phyloP scores from a whole-genome alignment of 2,329 filamentous ascomycete species.

The Aureobasidium uvarum region DNA sequence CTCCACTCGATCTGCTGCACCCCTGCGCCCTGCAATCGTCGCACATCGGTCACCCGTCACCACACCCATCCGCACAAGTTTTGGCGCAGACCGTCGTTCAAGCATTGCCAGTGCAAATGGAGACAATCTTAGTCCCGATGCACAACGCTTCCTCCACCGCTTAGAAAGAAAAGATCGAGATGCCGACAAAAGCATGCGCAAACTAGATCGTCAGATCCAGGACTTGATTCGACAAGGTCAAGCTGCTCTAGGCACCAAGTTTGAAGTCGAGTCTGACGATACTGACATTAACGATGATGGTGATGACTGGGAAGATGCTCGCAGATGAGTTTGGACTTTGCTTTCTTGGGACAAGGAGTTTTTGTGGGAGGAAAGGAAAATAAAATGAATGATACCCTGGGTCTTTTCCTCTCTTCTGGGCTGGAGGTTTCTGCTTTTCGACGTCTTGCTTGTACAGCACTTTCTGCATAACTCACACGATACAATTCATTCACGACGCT shows the following conservation, averaged over 20 bases:
- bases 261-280: slow-evolving; percentile 40
- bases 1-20: neutral
- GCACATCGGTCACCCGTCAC: neutral
- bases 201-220: slow-evolving; percentile 74
- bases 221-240: slow-evolving; percentile 88
- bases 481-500: neutral
- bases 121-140: slow-evolving; percentile 57
- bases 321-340: neutral
- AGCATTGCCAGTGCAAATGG: slow-evolving; percentile 8
- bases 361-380: neutral
- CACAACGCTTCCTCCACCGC: slow-evolving; percentile 69
- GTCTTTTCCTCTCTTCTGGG: neutral
- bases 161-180: slow-evolving; percentile 71
- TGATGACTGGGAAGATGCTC: slow-evolving; percentile 25
- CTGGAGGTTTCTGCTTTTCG: neutral
- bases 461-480: neutral
- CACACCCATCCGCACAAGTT: neutral
- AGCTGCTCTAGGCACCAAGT: slow-evolving; percentile 67
- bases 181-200: slow-evolving; percentile 73
- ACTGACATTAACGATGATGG: slow-evolving; percentile 32
- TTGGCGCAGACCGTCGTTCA: neutral
- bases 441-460: neutral
- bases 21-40: neutral
- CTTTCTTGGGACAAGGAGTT: neutral
- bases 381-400: slow-evolving; percentile 18